These are phyloP conservation scores for Erythrophleum ivorense DNA, from an alignment of 331 rosid genomes.

Conservation along the genomic window DNA sequence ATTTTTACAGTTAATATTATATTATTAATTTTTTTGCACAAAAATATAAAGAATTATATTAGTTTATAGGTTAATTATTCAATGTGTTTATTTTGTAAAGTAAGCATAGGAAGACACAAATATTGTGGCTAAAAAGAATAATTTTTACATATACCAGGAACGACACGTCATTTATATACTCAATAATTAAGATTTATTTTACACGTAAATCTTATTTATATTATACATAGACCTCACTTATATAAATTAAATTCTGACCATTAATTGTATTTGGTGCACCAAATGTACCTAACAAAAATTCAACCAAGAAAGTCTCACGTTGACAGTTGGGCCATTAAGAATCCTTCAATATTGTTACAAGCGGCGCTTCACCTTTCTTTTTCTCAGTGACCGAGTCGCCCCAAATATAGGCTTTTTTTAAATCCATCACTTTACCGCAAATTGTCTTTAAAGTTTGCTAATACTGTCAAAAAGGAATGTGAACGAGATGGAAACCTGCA, in stretches of 20 bases:
- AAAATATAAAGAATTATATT: too few species aligned
- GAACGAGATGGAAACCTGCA: conserved; percentile 43
- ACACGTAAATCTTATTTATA: too few species aligned
- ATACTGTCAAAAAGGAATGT: conserved; percentile 49
- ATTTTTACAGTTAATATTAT: too few species aligned
- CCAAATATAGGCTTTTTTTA: not conserved
- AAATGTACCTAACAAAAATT: too few species aligned
- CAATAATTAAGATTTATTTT: too few species aligned
- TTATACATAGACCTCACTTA: too few species aligned
- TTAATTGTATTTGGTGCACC: too few species aligned
- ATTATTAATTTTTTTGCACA: too few species aligned
- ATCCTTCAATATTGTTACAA: not conserved
- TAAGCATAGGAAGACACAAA: not conserved
- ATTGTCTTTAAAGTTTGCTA: not conserved
- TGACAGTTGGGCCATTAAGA: not conserved
- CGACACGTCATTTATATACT: too few species aligned
- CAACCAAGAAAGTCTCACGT: too few species aligned
- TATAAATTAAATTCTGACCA: too few species aligned
- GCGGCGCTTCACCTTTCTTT: not conserved
- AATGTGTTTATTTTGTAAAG: not conserved
- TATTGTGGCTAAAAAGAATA: not conserved
- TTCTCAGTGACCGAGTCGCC: not conserved
- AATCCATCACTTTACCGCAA: not conserved
- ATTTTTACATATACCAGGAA: too few species aligned
- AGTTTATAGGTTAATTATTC: not conserved